Evolutionary conservation across 2,329 filamentous ascomycete species (phyloP).

Genomic region (Ascocoryne sarcoides): DNA sequence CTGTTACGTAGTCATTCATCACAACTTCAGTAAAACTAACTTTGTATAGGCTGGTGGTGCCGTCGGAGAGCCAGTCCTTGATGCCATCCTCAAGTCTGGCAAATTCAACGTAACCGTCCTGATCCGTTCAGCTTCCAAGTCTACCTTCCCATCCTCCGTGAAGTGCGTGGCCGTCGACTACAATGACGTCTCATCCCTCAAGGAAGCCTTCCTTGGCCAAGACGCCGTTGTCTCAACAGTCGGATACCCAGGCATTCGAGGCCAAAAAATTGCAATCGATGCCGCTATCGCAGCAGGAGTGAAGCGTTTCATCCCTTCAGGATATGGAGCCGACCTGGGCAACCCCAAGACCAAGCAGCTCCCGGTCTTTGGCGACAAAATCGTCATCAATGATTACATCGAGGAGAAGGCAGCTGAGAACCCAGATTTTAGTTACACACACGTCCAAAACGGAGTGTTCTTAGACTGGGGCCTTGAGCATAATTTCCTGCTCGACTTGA

Average conservation of each 20-base stretch:
- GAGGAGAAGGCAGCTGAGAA: constrained; percentile 31
- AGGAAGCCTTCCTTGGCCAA: constrained; percentile 41
- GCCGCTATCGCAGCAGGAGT: constrained; percentile 38
- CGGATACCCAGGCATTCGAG: constrained; percentile 23
- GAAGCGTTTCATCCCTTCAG: constrained; percentile 45
- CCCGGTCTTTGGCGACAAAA: constrained; percentile 44
- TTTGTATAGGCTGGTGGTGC: constrained; percentile 19
- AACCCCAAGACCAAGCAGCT: constrained; percentile 32
- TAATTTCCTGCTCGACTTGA: constrained; percentile 37
- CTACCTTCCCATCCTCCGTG: constrained; percentile 25
- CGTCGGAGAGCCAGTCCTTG: constrained; percentile 20
- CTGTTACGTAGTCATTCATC: no score
- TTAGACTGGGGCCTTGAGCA: constrained; percentile 45
- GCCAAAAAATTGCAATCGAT: constrained; percentile 45
- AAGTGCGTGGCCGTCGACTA: constrained; percentile 39
- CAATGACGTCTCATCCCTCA: constrained; percentile 33
- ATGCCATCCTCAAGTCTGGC: constrained; percentile 17
- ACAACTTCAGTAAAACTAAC: no score
- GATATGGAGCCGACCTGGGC: constrained; percentile 40
- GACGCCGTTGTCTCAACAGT: constrained; percentile 50
- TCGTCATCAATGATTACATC: constrained; percentile 31
- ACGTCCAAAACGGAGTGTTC: constrained; percentile 45
- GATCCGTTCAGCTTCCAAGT: constrained; percentile 31
- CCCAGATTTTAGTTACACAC: constrained; percentile 43
- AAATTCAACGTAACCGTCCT: constrained; percentile 41